Percentiles rank a stretch among this genome's conserved stretches.
Evolutionary conservation across 192 early-diverging fungal genomes (phyloP).

Genomic region (Coemansia sp.): DNA sequence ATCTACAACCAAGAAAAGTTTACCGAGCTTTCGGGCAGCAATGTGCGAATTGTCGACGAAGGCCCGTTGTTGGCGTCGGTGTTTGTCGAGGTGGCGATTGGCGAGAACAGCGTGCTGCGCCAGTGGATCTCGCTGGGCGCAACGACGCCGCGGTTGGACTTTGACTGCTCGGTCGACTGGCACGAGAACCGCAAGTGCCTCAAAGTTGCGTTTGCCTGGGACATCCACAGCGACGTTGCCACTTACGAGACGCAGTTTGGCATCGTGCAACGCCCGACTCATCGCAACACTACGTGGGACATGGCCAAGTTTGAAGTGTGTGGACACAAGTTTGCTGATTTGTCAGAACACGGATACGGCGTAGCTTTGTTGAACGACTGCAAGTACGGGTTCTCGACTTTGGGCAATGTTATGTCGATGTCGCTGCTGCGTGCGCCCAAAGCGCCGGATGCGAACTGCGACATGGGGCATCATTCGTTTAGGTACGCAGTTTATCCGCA

Average conservation of each 20-base stretch:
- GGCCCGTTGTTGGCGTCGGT: slow-evolving; percentile 83
- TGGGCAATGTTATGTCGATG: slow-evolving; percentile 77
- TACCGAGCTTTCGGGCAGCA: slow-evolving; percentile 57
- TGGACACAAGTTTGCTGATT: slow-evolving; percentile 94
- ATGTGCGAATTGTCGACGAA: slow-evolving; percentile 60
- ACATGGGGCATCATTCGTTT: slow-evolving; percentile 77
- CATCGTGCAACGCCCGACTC: slow-evolving; percentile 86
- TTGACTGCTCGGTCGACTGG: slow-evolving; percentile 90
- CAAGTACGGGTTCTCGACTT: slow-evolving; percentile 92
- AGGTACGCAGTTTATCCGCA: slow-evolving; percentile 92
- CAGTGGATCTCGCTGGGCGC: slow-evolving; percentile 81
- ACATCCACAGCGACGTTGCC: slow-evolving; percentile 77
- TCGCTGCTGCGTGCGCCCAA: slow-evolving; percentile 90
- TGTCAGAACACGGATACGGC: slow-evolving; percentile 95
- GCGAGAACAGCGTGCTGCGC: slow-evolving; percentile 63
- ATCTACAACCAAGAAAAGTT: slow-evolving; percentile 91
- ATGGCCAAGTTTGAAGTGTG: slow-evolving; percentile 92
- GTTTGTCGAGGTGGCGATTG: slow-evolving; percentile 63
- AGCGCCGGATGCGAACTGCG: slow-evolving; percentile 58
- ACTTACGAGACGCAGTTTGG: slow-evolving; percentile 98
- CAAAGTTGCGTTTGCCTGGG: slow-evolving; percentile 91
- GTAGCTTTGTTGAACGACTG: slow-evolving; percentile 92
- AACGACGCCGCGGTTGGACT: slow-evolving; percentile 73
- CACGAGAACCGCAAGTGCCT: slow-evolving; percentile 85
- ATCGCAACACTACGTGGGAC: slow-evolving; percentile 93